These are phyloP conservation scores for Picea abies DNA, from an alignment of 83 land plant species.

Conservation along the genomic window DNA sequence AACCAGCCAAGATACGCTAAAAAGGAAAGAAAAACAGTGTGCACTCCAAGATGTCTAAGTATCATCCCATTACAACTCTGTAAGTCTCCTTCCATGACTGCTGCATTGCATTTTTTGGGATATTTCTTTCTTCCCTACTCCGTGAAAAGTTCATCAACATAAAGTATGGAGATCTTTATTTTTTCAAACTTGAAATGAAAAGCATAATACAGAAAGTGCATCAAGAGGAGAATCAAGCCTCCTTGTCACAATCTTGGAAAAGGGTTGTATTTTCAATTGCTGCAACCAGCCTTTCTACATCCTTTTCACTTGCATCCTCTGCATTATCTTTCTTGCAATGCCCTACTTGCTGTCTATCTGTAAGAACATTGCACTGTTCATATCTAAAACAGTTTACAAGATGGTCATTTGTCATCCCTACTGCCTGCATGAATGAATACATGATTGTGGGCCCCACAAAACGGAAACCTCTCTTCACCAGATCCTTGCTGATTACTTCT, in stretches of 20 bases:
- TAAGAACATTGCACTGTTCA: constrained; percentile 26
- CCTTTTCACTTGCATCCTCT: background rate
- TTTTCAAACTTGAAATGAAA: constrained; percentile 6
- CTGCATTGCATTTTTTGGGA: constrained; percentile 1
- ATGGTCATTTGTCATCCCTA: constrained; percentile 74
- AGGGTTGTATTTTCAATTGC: constrained; percentile 5
- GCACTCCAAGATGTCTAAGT: background rate
- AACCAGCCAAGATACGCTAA: background rate
- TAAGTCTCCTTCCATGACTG: background rate
- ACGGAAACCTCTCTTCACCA: constrained; percentile 80
- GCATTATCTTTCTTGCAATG: constrained; percentile 6
- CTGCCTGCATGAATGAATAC: constrained; percentile 87
- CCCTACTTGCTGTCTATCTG: background rate
- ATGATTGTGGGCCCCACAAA: constrained; percentile 83
- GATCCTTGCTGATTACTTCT: constrained; percentile 82
- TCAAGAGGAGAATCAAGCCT: background rate
- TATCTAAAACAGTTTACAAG: constrained; percentile 59
- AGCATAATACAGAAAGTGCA: constrained; percentile 12
- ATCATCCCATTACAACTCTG: background rate
- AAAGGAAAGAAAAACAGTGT: background rate
- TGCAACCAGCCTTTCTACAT: constrained; percentile 3
- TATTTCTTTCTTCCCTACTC: constrained; percentile 5
- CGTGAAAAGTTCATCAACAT: background rate
- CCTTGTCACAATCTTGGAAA: constrained; percentile 11
- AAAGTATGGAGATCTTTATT: constrained; percentile 3